phyloP scores from a whole-genome alignment of 495 filamentous ascomycete genomes.

The Aspergillus hancockii region DNA sequence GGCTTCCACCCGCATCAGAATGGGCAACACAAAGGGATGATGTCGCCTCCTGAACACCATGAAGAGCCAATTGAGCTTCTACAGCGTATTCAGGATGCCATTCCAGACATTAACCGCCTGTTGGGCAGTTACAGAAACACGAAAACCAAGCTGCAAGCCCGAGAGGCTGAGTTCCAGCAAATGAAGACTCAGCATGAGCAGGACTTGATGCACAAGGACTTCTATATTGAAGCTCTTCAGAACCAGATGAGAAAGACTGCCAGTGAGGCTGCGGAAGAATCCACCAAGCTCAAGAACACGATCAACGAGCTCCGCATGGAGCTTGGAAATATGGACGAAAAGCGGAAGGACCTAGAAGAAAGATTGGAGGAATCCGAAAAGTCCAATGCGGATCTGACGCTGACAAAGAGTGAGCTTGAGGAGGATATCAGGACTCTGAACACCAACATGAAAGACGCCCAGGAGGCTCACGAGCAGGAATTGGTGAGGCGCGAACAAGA shows the following conservation, averaged over 20 bases:
- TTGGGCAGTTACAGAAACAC: constrained; percentile 49
- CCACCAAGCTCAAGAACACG: constrained; percentile 45
- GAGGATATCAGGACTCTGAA: constrained; percentile 54
- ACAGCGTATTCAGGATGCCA: constrained; percentile 47
- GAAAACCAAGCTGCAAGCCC: constrained; percentile 41
- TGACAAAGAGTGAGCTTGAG: constrained; percentile 43
- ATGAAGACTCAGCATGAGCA: constrained; percentile 49
- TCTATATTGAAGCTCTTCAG: constrained; percentile 54
- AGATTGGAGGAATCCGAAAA: constrained; percentile 40
- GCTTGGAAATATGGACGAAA: constrained; percentile 57
- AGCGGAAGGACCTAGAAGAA: constrained; percentile 53
- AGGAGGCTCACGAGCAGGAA: constrained; percentile 37
- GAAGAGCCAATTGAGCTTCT: constrained; percentile 47
- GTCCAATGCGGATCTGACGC: constrained; percentile 42
- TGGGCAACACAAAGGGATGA: constrained; percentile 29
- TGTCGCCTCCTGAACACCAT: constrained; percentile 30
- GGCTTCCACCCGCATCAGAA: constrained; percentile 13
- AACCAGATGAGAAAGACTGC: constrained; percentile 54
- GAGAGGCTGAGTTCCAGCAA: constrained; percentile 49
- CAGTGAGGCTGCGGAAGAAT: constrained; percentile 51
- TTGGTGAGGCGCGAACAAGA: constrained; percentile 42
- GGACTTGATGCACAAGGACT: constrained; percentile 52
- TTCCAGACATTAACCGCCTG: constrained; percentile 52
- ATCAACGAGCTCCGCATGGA: constrained; percentile 56
- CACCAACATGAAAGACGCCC: constrained; percentile 44